Percentiles rank a stretch among this genome's conserved stretches.
phyloP scores from a whole-genome alignment of 495 filamentous ascomycete genomes.

The Clohesyomyces aquaticus region DNA sequence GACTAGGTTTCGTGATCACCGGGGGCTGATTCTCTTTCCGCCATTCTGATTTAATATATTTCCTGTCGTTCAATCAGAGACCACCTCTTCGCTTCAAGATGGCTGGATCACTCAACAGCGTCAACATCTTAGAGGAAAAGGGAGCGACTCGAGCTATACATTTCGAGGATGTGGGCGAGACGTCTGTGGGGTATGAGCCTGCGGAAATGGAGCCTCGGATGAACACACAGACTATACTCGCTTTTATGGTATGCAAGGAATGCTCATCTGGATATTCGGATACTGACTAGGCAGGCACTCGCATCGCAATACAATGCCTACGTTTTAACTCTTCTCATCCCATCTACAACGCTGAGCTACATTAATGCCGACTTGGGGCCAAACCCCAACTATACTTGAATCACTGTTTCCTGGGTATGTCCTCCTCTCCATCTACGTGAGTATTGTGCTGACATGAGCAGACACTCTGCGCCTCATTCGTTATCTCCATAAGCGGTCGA shows the following conservation, averaged over 20 bases:
- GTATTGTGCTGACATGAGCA: not conserved
- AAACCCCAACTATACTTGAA: slow-evolving; percentile 25
- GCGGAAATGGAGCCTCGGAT: slow-evolving; percentile 21
- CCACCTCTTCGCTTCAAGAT: not conserved
- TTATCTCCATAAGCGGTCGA: slow-evolving; percentile 22
- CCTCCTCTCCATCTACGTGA: not conserved
- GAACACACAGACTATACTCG: slow-evolving; percentile 22
- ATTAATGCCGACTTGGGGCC: slow-evolving; percentile 27
- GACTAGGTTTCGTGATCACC: too few species aligned
- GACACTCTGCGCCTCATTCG: slow-evolving; percentile 21
- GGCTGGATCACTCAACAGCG: not conserved
- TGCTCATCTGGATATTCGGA: not conserved
- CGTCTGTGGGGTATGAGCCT: slow-evolving; percentile 1
- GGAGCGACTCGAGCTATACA: not conserved
- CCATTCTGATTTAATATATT: not conserved
- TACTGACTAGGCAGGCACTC: slow-evolving; percentile 8
- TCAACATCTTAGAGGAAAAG: slow-evolving; percentile 13
- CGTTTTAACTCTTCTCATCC: slow-evolving; percentile 21
- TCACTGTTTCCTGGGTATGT: slow-evolving; percentile 19
- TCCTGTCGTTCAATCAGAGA: not conserved
- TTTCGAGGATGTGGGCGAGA: slow-evolving; percentile 9
- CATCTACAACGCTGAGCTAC: slow-evolving; percentile 14
- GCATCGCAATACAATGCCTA: slow-evolving; percentile 28
- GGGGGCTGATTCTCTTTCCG: too few species aligned
- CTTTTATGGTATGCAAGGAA: slow-evolving; percentile 14